Evolutionary conservation across 805 yeast species (phyloP), one percentile per base, ranked within the genome.

Genomic region (Saccharomycopsis olivae): DNA sequence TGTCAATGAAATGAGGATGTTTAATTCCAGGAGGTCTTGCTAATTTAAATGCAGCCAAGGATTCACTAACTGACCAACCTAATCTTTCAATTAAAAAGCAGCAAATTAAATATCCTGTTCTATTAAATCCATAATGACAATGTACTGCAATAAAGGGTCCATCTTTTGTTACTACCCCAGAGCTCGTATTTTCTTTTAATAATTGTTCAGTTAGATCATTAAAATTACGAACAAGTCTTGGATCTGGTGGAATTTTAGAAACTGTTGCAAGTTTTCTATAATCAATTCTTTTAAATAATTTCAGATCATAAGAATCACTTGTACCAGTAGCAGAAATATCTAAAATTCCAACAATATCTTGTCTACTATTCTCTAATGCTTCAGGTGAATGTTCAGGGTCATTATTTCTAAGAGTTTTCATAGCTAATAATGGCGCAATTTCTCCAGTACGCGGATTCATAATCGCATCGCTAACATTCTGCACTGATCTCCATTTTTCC

Each of bases 121-220:
- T 61, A 54, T 81, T 81, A 58, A 80, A 83, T 4, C 89, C 92
- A 53, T 81, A 81, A 54, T 81, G 92, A 53, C 92, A 81, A 55
- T 82, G 92, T 5, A 82, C 80, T 0, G 71, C 85, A 5, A 78
- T 59, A 19, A 65, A 57, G 4, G 71, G 71, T 14, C 49, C 51
- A 16, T 28, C 40, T 34, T 17, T 20, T 49, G 3, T 21, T 13
- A 16, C 23, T 36, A 6, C 39, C 35, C 25, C 46, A 49, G 21
- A 8, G 5, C 20, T n/a, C 14, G 5, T 8, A 4, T 51, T 31
- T 18, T 52, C 55, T 5, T 47, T 45, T 20, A 70, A 51, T 15
- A 73, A 65, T 34, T 64, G 61, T 47, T 73, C 75, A 3, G 76
- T 66, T 33, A 77, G 60, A 29, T 60, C 65, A 29, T 75, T 64